phyloP scores from a whole-genome alignment of 1,284 basidiomycete genomes.

The Phaffia rhodozyma region DNA sequence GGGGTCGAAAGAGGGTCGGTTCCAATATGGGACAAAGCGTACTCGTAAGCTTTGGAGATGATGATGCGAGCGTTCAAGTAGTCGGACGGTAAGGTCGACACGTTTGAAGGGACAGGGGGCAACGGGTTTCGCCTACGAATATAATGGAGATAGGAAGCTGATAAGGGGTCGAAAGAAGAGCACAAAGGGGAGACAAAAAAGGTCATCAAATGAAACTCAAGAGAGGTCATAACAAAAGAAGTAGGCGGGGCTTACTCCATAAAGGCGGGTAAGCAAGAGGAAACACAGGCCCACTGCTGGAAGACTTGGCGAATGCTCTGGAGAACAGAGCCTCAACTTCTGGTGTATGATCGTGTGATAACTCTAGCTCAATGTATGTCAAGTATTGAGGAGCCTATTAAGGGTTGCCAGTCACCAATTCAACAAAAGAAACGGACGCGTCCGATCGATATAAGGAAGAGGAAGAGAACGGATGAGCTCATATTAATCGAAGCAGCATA shows the following conservation, averaged over 20 bases:
- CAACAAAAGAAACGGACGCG: too few relatives aligned
- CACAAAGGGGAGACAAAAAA: not conserved
- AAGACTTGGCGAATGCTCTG: slow-evolving; percentile 28
- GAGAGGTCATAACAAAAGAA: not conserved
- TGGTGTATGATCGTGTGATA: slow-evolving; percentile 32
- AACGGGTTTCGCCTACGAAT: slow-evolving; percentile 36
- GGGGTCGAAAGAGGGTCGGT: slow-evolving; percentile 47
- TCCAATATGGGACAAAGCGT: slow-evolving; percentile 79
- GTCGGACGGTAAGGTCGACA: slow-evolving; percentile 24
- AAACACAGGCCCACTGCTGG: slow-evolving; percentile 30
- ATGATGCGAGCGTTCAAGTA: slow-evolving; percentile 53
- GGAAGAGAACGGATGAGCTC: too few relatives aligned
- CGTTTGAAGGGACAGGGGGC: slow-evolving; percentile 24
- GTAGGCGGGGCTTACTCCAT: slow-evolving; percentile 30
- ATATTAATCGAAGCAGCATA: not conserved
- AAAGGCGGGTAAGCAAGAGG: slow-evolving; percentile 31
- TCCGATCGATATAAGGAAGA: too few relatives aligned
- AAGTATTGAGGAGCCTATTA: slow-evolving; percentile 30
- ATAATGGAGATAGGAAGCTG: slow-evolving; percentile 37
- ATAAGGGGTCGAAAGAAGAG: not conserved
- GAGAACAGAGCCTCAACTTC: slow-evolving; percentile 34
- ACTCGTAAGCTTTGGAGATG: slow-evolving; percentile 85
- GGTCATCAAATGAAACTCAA: not conserved
- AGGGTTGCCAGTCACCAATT: too few relatives aligned
- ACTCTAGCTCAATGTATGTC: slow-evolving; percentile 34